Base-by-base conservation (phyloP, 495 filamentous ascomycete species). In the Penicillium maclennaniae region DNA sequence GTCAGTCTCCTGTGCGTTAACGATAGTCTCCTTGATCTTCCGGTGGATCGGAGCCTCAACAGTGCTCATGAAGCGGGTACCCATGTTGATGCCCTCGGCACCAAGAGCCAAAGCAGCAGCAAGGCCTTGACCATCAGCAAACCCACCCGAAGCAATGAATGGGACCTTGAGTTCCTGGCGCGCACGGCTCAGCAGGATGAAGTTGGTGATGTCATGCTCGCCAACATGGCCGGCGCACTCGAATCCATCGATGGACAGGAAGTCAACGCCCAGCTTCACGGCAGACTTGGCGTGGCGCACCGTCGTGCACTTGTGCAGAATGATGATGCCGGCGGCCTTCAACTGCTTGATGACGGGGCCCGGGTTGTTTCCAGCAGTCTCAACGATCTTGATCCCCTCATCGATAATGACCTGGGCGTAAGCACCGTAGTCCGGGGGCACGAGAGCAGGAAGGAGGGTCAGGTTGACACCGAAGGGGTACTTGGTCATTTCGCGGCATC, bases 241-340 rank as follows among this genome's bases (percentile, higher is more conserved):
- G 60, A 98, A 97, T 19, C 93, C 93, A 62, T 98, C 93, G 60
- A 98, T 97, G 27, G 84, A 89, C 31, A 98, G 74, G 71, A 98
- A 98, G 69, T 98, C 93, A 0, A 96, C 93, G 47, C 93, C 93
- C 34, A 97, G 84, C 72, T 95, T 96, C 54, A 96, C 82, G 40
- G 93, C 93, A 38, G 85, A 87, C 69, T 91, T 85, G 31, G 93
- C 93, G 63, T 98, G 93, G 19, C 92, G 77, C 69, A 98, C 92
- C 1, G 92, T 96, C 19, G 93, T 98, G 77, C 93, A 98, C 74
- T 98, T 98, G 78, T 98, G 93, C 43, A 98, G 79, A 59, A 98
- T 83, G 49, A 81, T 90, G 60, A 76, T 83, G 27, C 81, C 82
- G 25, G 84, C 89, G 45, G 81, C 78, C 76, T 98, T 98, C 49